These are phyloP conservation scores for Chlorella sp. DNA, from an alignment of 139 green algal genomes.

Conservation along the genomic window DNA sequence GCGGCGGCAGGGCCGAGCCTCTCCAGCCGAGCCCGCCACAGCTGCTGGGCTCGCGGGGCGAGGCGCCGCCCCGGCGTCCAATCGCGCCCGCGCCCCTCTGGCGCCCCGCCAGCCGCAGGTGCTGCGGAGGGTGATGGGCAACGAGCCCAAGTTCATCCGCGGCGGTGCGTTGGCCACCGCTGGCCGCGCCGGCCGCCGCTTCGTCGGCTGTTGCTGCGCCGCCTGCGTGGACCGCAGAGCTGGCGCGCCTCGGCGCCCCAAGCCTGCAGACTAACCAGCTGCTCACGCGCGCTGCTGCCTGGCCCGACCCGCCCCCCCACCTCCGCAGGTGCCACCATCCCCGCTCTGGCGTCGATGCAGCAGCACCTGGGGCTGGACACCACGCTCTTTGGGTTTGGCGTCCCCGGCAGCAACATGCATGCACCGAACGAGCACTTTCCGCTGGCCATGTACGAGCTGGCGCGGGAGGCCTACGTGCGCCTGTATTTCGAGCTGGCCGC, in stretches of 20 bases:
- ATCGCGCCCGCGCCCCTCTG: too few species aligned
- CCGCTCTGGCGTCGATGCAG: conserved; percentile 60
- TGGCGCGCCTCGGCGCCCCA: too few species aligned
- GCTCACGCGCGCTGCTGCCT: background rate
- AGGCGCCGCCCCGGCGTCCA: too few species aligned
- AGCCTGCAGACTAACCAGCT: too few species aligned
- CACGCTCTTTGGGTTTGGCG: conserved; percentile 66
- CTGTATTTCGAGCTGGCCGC: conserved; percentile 22
- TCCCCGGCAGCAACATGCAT: conserved; percentile 48
- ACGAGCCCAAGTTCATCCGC: conserved; percentile 10
- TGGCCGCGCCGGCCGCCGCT: too few species aligned
- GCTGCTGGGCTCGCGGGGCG: too few species aligned
- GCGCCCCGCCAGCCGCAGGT: background rate
- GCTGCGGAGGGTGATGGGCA: conserved; percentile 11
- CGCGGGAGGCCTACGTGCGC: conserved; percentile 6
- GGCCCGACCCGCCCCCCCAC: background rate
- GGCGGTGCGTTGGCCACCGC: too few species aligned
- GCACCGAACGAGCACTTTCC: conserved; percentile 5
- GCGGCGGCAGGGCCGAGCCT: too few species aligned
- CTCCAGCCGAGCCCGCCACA: too few species aligned
- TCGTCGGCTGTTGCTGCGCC: too few species aligned
- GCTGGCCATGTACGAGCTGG: conserved; percentile 19
- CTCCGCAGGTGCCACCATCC: conserved; percentile 59
- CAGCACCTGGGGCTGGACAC: conserved; percentile 41
- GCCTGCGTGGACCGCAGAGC: too few species aligned